Evolutionary conservation across 2,329 filamentous ascomycete genomes (phyloP).

Genomic region (Dryadomyces quercus-mongolicae): DNA sequence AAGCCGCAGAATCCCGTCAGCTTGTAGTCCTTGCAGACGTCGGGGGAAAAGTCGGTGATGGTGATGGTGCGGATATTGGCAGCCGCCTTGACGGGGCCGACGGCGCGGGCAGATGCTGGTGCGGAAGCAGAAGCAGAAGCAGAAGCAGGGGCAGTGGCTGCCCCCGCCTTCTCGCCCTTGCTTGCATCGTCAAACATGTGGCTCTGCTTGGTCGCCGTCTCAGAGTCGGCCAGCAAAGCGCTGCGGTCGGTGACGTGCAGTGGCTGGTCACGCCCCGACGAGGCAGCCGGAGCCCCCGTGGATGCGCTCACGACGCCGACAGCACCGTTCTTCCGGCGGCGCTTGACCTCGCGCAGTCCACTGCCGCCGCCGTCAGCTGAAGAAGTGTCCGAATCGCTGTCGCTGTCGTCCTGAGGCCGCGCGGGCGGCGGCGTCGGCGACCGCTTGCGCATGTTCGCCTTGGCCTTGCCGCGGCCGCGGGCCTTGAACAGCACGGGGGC

Average conservation of each 20-base stretch:
- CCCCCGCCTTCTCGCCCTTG: neutral
- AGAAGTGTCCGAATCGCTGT: constrained; percentile 50
- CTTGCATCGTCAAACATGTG: constrained; percentile 33
- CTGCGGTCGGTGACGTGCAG: constrained; percentile 44
- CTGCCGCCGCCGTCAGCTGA: constrained; percentile 48
- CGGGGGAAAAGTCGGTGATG: constrained; percentile 78
- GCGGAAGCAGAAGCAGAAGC: neutral
- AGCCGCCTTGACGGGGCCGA: constrained; percentile 79
- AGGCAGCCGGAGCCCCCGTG: constrained; percentile 13
- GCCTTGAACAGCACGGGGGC: constrained; percentile 66
- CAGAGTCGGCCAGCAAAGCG: constrained; percentile 51
- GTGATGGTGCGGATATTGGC: constrained; percentile 88
- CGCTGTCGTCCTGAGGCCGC: constrained; percentile 31
- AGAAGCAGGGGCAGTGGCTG: neutral
- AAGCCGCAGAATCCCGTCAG: constrained; percentile 47
- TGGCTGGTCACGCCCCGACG: constrained; percentile 6
- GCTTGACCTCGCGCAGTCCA: constrained; percentile 61
- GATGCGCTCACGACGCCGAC: constrained; percentile 23
- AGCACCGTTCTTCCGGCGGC: constrained; percentile 43
- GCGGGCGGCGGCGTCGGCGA: constrained; percentile 63
- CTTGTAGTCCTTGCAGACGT: constrained; percentile 75
- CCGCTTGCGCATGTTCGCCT: constrained; percentile 69
- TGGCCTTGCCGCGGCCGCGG: constrained; percentile 56
- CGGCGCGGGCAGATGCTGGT: constrained; percentile 24
- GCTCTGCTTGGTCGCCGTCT: constrained; percentile 83